Conservation (phyloP, 1,284 basidiomycete genomes). For the Ganoderma leucocontextum region DNA sequence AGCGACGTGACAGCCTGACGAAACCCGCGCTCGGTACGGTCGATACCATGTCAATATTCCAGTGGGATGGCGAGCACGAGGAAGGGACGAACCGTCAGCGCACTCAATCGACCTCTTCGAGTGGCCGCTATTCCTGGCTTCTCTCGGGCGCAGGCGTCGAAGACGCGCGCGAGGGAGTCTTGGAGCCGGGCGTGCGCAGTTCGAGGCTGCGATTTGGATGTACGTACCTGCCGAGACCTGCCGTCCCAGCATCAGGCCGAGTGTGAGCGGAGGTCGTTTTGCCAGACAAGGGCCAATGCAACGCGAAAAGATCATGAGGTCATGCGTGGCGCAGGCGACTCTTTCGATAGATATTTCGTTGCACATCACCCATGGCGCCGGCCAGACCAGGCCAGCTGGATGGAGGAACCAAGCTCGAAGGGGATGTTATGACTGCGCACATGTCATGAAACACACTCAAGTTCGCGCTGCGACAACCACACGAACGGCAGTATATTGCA, state of each 20-base stretch:
- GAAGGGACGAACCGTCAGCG: background rate
- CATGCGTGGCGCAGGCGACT: background rate
- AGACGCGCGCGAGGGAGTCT: background rate
- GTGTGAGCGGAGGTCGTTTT: conserved; percentile 3
- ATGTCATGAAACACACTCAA: background rate
- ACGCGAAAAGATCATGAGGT: too few relatives aligned
- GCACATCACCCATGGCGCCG: too few relatives aligned
- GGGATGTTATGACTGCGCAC: too few relatives aligned
- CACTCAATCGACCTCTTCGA: background rate
- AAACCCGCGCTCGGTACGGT: background rate
- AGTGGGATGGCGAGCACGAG: background rate
- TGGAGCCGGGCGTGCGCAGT: background rate
- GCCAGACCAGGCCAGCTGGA: too few relatives aligned
- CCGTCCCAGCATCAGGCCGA: background rate
- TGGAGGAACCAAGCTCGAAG: background rate
- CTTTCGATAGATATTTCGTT: background rate
- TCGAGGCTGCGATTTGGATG: background rate
- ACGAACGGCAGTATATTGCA: background rate
- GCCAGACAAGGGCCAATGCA: background rate
- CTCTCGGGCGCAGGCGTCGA: background rate
- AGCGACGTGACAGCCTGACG: background rate
- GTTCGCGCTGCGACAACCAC: background rate
- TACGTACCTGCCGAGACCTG: background rate
- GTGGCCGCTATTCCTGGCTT: background rate
- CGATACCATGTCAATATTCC: background rate